Evolutionary conservation across 805 yeast species (phyloP).

Genomic region (Komagataella populi): DNA sequence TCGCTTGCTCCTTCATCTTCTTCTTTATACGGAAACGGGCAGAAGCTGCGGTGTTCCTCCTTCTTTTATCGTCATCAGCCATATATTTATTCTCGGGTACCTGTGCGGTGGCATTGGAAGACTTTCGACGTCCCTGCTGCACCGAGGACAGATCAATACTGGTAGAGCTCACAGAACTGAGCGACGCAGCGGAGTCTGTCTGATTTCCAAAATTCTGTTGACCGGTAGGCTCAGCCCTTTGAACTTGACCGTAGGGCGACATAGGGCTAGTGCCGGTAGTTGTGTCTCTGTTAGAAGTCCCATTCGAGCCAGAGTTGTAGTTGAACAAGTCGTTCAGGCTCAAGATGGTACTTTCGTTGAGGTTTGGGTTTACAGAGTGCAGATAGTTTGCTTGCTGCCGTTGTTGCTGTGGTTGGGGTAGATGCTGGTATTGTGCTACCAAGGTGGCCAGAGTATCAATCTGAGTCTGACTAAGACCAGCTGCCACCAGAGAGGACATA

Average conservation of each 20-base stretch:
- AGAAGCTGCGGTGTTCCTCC: slow-evolving; percentile 86
- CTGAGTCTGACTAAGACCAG: slow-evolving; percentile 56
- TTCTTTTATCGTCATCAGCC: slow-evolving; percentile 58
- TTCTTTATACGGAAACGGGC: slow-evolving; percentile 89
- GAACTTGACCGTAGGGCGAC: not conserved
- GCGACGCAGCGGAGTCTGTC: not conserved
- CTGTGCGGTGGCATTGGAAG: not conserved
- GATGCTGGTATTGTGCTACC: slow-evolving; percentile 43
- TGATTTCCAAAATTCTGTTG: not conserved
- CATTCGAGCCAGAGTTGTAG: not conserved
- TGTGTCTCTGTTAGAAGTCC: not conserved
- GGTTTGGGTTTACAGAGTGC: not conserved
- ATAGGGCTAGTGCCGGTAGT: not conserved
- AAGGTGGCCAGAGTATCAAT: slow-evolving; percentile 63
- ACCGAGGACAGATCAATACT: not conserved
- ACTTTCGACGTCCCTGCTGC: not conserved
- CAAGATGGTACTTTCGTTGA: not conserved
- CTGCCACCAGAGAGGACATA: slow-evolving; percentile 42
- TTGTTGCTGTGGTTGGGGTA: slow-evolving; percentile 4
- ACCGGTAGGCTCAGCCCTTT: not conserved
- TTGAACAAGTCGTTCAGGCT: not conserved
- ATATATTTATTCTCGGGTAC: slow-evolving; percentile 4
- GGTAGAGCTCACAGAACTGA: not conserved
- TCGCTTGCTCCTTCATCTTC: slow-evolving; percentile 83
- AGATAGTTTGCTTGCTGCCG: slow-evolving; percentile 1